A percentile compares a stretch with the other conserved stretches of the same genome.
Evolutionary conservation across 2,329 filamentous ascomycete genomes (phyloP).

Genomic region (Akanthomyces lecanii): DNA sequence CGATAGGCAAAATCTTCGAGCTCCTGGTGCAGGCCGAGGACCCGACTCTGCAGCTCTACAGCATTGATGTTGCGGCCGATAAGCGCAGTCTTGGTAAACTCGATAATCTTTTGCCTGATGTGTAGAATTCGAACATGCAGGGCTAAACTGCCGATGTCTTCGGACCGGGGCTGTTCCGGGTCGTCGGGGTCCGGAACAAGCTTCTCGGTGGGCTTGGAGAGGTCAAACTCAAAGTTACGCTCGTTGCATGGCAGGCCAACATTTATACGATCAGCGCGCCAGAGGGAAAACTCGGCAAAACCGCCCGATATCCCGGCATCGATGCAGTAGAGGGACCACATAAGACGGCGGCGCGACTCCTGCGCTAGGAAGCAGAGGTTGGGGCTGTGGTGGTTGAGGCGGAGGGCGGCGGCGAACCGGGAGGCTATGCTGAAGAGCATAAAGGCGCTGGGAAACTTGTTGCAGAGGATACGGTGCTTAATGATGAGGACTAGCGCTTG

Average conservation of each 20-base stretch:
- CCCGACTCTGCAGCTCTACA: conserved; percentile 39
- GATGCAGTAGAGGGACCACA: conserved; percentile 43
- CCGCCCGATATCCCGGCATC: conserved; percentile 41
- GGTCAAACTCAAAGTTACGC: conserved; percentile 51
- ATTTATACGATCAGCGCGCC: conserved; percentile 38
- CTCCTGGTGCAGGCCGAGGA: conserved; percentile 45
- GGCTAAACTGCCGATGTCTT: conserved; percentile 52
- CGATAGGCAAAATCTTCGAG: conserved; percentile 50
- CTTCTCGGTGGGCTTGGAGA: conserved; percentile 50
- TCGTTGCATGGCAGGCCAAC: conserved; percentile 41
- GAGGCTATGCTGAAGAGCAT: conserved; percentile 42
- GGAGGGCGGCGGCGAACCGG: conserved; percentile 39
- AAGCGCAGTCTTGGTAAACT: conserved; percentile 45
- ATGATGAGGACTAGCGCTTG: conserved; percentile 43
- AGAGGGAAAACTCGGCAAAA: conserved; percentile 42
- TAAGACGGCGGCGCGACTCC: conserved; percentile 39
- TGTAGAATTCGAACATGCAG: conserved; percentile 54
- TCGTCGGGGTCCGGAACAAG: conserved; percentile 44
- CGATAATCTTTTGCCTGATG: conserved; percentile 50
- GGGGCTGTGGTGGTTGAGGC: conserved; percentile 40
- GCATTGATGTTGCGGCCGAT: conserved; percentile 36
- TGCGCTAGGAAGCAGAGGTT: conserved; percentile 38
- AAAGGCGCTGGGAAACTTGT: conserved; percentile 41
- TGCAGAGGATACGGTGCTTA: conserved; percentile 41
- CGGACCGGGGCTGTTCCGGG: conserved; percentile 37